phyloP scores from a whole-genome alignment of 1,139 yeast genomes.

The Magnusiomyces suaveolens region DNA sequence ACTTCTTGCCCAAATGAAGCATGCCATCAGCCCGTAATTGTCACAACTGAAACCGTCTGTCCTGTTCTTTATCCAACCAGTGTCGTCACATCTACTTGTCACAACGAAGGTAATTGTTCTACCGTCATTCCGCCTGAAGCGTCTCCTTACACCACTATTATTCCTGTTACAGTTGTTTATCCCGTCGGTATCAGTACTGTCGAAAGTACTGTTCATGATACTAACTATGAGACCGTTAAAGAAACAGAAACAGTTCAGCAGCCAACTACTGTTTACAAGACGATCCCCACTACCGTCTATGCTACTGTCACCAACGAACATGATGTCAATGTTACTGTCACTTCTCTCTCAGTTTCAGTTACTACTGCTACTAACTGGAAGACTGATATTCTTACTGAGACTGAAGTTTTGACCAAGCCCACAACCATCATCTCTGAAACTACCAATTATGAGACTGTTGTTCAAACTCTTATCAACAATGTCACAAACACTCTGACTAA shows the following conservation, averaged over 20 bases:
- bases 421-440: constrained; percentile 1
- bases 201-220: neutral
- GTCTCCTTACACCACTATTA: constrained; percentile 2
- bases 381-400: neutral
- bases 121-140: constrained; percentile 1
- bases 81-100: neutral
- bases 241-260: neutral
- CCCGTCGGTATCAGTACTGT: neutral
- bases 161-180: constrained; percentile 1
- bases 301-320: neutral
- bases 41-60: constrained; percentile 3
- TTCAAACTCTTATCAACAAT: constrained; percentile 1
- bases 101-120: neutral
- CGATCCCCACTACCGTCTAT: neutral
- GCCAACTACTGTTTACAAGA: constrained; percentile 2
- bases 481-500: neutral
- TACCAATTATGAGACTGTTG: neutral
- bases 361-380: neutral
- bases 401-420: neutral
- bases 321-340: neutral
- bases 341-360: neutral
- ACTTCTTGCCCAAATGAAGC: constrained; percentile 4
- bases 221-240: neutral
- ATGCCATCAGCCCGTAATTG: neutral
- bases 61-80: constrained; percentile 6